Base-by-base conservation (phyloP, 2,329 filamentous ascomycete genomes). In the Ampelomyces quisqualis region DNA sequence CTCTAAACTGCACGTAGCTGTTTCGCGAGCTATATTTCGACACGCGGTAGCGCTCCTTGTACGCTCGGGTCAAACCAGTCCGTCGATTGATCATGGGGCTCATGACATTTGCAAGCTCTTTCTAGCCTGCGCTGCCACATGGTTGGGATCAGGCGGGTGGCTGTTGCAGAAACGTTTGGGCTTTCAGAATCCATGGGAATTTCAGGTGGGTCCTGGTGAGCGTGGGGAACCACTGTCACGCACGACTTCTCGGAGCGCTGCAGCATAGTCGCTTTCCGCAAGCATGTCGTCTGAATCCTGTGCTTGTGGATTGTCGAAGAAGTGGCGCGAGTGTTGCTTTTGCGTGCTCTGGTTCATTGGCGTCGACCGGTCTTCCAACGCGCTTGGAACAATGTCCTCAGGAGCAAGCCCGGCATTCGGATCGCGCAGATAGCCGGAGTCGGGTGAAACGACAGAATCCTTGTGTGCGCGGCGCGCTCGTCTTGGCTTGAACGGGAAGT, bases 301-400 rank as follows among this genome's bases (percentile, higher is more conserved):
- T 5, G 32, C 40, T 7, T 49, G 38, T 23, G 54, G 32, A 23
- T 57, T 51, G 4, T 57, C 53, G 17, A 53, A 44, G 30, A 52
- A 53, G 2, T 57, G 49, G 11, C 54, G 51, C 15, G 49, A 46
- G 34, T 43, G 34, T n/a, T 53, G 53, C 37, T 54, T 54, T 15
- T 44, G 39, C 32, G 45, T 32, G 13, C 40, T 30, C 24, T 58
- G 49, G 14, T 51, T 32, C 10, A 45, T 45, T 17, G 46, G 24
- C 14, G 54, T 35, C 3, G 53, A 53, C 2, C 38, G 34, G n/a
- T 55, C 51, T 7, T 48, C 53, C 7, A 66, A 36, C 13, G 55
- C 55, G 31, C 63, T 65, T 1, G 60, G 52, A 1, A 64, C 60
- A 3, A 64, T 54, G 17, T 64, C 60, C 34, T 66, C 62, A 4